These are phyloP conservation scores for Marasmius sp. DNA, from an alignment of 1,284 basidiomycete species.

Conservation along the genomic window DNA sequence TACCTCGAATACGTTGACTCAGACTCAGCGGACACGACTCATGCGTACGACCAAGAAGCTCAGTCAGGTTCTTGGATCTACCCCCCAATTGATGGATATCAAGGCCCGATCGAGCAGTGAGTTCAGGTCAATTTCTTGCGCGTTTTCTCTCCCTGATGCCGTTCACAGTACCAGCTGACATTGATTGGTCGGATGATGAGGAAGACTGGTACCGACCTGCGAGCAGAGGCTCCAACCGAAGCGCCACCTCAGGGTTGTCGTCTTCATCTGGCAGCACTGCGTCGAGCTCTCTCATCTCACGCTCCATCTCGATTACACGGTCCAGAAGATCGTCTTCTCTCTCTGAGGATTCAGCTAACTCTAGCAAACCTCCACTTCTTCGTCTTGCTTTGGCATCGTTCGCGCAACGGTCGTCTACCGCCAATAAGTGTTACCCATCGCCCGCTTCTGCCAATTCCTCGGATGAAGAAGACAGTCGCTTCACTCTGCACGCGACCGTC, in stretches of 20 bases:
- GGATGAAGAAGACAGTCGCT: conserved; percentile 8
- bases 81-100: conserved; percentile 57
- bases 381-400: conserved; percentile 17
- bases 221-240: conserved; percentile 8
- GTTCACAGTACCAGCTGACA: neutral
- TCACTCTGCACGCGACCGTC: conserved; percentile 3
- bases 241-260: neutral
- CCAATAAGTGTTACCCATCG: neutral
- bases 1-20: conserved; percentile 56
- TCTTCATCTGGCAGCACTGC: neutral
- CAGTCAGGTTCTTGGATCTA: conserved; percentile 55
- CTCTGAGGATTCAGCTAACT: neutral
- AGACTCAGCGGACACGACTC: conserved; percentile 53
- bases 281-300: neutral
- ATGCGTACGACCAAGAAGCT: conserved; percentile 62
- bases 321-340: neutral
- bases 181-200: conserved; percentile 9
- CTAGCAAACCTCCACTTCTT: conserved; percentile 23
- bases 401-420: neutral
- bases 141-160: neutral
- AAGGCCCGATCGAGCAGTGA: conserved; percentile 22
- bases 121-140: conserved; percentile 5
- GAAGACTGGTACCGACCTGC: neutral
- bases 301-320: conserved; percentile 2
- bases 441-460: neutral